phyloP scores from a whole-genome alignment of 2,329 filamentous ascomycete genomes.

The Tolypocladium ovalisporum region DNA sequence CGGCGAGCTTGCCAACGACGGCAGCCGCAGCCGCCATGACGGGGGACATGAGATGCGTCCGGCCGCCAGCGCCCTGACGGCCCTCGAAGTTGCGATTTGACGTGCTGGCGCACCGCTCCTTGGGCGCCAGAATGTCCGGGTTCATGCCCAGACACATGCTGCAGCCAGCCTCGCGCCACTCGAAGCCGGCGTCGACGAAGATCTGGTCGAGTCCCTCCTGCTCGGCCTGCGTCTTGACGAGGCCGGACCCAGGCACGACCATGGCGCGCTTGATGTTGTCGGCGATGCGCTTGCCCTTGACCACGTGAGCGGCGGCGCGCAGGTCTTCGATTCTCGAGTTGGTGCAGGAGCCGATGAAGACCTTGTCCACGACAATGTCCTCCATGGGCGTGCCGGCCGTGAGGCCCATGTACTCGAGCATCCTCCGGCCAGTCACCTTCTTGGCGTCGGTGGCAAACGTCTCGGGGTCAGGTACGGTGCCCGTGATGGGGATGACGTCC shows the following conservation, averaged over 20 bases:
- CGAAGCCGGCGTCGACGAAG: constrained; percentile 84
- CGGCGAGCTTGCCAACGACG: constrained; percentile 81
- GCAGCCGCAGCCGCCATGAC: constrained; percentile 92
- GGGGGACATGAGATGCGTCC: constrained; percentile 93
- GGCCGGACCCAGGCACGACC: constrained; percentile 90
- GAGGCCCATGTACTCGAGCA: constrained; percentile 94
- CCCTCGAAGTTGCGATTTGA: constrained; percentile 98
- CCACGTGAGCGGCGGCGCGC: constrained; percentile 72
- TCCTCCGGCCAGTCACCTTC: constrained; percentile 68
- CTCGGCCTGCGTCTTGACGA: constrained; percentile 89
- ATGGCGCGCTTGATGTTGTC: constrained; percentile 85
- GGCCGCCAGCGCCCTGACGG: constrained; percentile 80
- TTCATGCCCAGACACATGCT: constrained; percentile 99
- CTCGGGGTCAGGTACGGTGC: constrained; percentile 79
- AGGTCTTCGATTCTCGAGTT: constrained; percentile 96
- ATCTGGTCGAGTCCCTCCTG: constrained; percentile 86
- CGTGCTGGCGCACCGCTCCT: constrained; percentile 89
- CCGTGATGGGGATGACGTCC: constrained; percentile 90
- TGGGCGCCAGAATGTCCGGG: constrained; percentile 85
- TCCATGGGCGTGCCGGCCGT: constrained; percentile 79
- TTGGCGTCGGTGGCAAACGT: constrained; percentile 72
- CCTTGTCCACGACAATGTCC: constrained; percentile 86
- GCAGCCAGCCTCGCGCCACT: constrained; percentile 97
- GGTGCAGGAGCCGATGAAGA: constrained; percentile 97
- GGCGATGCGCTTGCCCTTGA: constrained; percentile 80